Conservation (phyloP, 2,329 filamentous ascomycete genomes). For the Calonectria honghensis region DNA sequence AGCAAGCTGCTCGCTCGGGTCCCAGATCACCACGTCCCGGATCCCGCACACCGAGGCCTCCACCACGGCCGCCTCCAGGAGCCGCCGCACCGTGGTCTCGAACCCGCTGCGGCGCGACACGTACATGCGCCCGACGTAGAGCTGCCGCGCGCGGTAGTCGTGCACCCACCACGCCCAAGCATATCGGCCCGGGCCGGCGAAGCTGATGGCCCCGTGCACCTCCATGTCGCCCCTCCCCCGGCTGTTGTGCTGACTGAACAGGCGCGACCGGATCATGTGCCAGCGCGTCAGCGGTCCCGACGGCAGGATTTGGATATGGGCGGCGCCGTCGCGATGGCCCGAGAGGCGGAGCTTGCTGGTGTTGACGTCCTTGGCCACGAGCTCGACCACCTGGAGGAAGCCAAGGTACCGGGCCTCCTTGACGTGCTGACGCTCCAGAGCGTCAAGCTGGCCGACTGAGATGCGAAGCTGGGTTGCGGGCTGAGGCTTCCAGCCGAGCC, state of each 20-base stretch:
- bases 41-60: constrained; percentile 59
- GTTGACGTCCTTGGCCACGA: constrained; percentile 51
- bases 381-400: constrained; percentile 46
- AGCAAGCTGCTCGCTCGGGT: constrained; percentile 57
- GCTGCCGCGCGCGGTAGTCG: constrained; percentile 54
- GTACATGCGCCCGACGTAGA: constrained; percentile 46
- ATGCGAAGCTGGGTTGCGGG: constrained; percentile 59
- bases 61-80: constrained; percentile 59
- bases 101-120: constrained; percentile 48
- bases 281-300: constrained; percentile 55
- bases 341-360: constrained; percentile 53
- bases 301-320: constrained; percentile 59
- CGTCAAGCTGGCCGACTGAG: constrained; percentile 48
- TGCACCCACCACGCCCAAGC: constrained; percentile 62
- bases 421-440: constrained; percentile 46
- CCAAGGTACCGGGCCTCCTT: constrained; percentile 50
- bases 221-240: constrained; percentile 22
- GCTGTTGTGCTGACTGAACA: constrained; percentile 52
- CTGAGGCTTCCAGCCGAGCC: constrained; percentile 60
- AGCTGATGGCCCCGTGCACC: constrained; percentile 29
- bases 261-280: constrained; percentile 58
- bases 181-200: constrained; percentile 41
- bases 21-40: constrained; percentile 60
- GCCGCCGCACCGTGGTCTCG: constrained; percentile 50
- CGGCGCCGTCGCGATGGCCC: constrained; percentile 51